Conservation (phyloP, 345 rosid species). For the Murraya koenigii region DNA sequence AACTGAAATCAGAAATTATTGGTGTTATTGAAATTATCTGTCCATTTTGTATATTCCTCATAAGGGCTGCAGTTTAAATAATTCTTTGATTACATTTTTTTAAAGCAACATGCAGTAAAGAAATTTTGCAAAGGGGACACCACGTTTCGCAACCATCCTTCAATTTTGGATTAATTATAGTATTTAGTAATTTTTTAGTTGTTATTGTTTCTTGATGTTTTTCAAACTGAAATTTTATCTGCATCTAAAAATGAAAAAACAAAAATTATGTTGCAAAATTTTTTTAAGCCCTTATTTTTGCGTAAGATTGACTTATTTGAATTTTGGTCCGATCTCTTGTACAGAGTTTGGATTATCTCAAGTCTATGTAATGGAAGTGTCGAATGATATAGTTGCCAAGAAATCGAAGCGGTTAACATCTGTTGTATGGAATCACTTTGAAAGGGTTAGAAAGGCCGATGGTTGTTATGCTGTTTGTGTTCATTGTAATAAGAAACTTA, state of each 20-base stretch:
- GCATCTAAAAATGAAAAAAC: too few relatives aligned
- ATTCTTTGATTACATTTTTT: not conserved
- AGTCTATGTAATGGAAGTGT: slow-evolving; percentile 65
- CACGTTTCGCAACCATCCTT: not conserved
- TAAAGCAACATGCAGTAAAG: not conserved
- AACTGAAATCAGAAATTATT: not conserved
- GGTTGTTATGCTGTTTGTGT: slow-evolving; percentile 84
- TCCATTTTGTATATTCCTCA: not conserved
- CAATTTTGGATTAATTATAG: not conserved
- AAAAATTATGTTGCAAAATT: too few relatives aligned
- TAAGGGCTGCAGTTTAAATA: not conserved
- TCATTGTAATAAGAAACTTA: slow-evolving; percentile 86
- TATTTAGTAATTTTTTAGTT: not conserved
- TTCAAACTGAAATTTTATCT: not conserved
- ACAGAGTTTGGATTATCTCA: slow-evolving; percentile 29
- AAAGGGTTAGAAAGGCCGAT: slow-evolving; percentile 84
- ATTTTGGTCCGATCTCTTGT: slow-evolving; percentile 10
- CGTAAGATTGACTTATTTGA: not conserved
- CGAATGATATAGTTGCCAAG: slow-evolving; percentile 55
- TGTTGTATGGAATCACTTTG: slow-evolving; percentile 93
- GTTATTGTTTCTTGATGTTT: not conserved
- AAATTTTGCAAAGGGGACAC: not conserved
- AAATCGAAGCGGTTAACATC: slow-evolving; percentile 89
- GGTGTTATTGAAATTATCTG: not conserved
- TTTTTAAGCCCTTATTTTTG: not conserved